These are phyloP conservation scores for Diaporthe vexans DNA, from an alignment of 2,329 filamentous ascomycete species.

Conservation along the genomic window DNA sequence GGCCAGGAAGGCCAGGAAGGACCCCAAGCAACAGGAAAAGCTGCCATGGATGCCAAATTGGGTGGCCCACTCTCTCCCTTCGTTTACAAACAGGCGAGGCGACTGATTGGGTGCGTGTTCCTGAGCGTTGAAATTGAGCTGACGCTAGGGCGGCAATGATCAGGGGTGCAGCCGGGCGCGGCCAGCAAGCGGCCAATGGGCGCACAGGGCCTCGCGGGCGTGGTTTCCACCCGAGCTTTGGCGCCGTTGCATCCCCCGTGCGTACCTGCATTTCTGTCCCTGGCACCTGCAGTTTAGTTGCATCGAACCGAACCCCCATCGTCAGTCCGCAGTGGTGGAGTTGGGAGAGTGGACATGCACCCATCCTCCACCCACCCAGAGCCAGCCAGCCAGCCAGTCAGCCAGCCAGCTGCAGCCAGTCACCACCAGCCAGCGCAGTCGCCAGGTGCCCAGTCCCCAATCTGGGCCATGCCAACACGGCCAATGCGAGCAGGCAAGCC, in stretches of 20 bases:
- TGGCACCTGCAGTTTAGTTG: conserved; percentile 40
- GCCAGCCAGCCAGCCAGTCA: neutral
- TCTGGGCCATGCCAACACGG: neutral
- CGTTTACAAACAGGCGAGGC: conserved; percentile 43
- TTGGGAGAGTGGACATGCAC: neutral
- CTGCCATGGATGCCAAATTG: conserved; percentile 36
- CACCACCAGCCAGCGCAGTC: too few species aligned
- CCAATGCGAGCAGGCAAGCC: neutral
- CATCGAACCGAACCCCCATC: conserved; percentile 31
- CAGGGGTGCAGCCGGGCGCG: conserved; percentile 37
- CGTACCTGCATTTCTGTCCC: conserved; percentile 40
- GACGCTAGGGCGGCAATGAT: conserved; percentile 38
- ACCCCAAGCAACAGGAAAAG: neutral
- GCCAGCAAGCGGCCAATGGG: conserved; percentile 38
- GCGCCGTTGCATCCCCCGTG: conserved; percentile 42
- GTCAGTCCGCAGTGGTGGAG: neutral
- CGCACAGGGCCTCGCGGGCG: conserved; percentile 18
- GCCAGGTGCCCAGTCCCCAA: conserved; percentile 14
- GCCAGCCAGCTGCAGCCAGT: neutral
- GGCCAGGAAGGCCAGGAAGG: neutral
- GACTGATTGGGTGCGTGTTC: conserved; percentile 43
- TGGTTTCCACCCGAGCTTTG: conserved; percentile 38
- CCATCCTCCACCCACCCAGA: neutral
- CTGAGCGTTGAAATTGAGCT: conserved; percentile 43
- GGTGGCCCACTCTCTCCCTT: conserved; percentile 45